A percentile compares a stretch with the other conserved stretches of the same genome.
phyloP scores from a whole-genome alignment of 352 stramenopile genomes.

The Globisporangium irregulare region DNA sequence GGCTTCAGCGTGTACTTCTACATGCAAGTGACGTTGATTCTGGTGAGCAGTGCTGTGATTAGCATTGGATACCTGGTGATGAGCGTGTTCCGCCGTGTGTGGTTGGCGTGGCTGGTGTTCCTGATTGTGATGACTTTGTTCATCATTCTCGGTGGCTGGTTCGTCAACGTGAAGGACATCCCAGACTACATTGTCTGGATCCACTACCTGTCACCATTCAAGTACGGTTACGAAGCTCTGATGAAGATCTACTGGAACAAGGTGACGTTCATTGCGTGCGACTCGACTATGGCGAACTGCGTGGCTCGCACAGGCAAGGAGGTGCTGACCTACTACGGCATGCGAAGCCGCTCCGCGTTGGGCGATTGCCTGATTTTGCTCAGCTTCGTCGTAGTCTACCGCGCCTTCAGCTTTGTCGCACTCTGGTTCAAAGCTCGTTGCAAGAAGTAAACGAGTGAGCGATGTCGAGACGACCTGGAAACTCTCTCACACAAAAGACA shows the following conservation, averaged over 20 bases:
- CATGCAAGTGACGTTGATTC: too few relatives aligned
- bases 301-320: conserved; percentile 2
- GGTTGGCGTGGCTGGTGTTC: too few relatives aligned
- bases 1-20: too few relatives aligned
- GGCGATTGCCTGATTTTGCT: background rate
- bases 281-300: background rate
- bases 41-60: too few relatives aligned
- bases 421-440: background rate
- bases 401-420: conserved; percentile 1
- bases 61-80: too few relatives aligned
- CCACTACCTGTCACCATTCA: too few relatives aligned
- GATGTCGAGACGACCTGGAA: background rate
- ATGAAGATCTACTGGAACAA: conserved; percentile 13
- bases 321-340: conserved; percentile 6
- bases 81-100: too few relatives aligned
- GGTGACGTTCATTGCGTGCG: background rate
- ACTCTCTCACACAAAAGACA: background rate
- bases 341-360: conserved; percentile 6
- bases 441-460: conserved; percentile 3
- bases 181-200: too few relatives aligned
- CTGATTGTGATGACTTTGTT: too few relatives aligned
- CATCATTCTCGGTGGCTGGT: too few relatives aligned
- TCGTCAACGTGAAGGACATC: too few relatives aligned
- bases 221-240: background rate
- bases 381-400: background rate